Evolutionary conservation across 805 yeast genomes (phyloP).

Genomic region (Helenozyma rhizophorensis): DNA sequence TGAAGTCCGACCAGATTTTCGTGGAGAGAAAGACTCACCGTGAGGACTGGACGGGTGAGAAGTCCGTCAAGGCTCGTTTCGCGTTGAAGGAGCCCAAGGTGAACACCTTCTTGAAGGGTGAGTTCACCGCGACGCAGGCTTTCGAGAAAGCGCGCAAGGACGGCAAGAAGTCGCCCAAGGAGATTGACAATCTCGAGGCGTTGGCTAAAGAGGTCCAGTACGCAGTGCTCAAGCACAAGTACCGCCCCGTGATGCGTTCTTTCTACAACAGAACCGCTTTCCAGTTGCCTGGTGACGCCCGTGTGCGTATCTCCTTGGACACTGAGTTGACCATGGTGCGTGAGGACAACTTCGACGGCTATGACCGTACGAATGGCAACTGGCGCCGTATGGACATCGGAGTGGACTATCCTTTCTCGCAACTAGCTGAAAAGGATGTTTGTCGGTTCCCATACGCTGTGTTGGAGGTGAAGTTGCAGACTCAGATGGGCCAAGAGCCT

Average conservation of each 20-base stretch:
- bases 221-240: slow-evolving; percentile 73
- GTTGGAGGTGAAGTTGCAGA: slow-evolving; percentile 92
- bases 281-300: slow-evolving; percentile 98
- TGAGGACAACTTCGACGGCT: slow-evolving; percentile 94
- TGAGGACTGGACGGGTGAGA: slow-evolving; percentile 99
- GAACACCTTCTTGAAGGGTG: slow-evolving; percentile 78
- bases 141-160: slow-evolving; percentile 91
- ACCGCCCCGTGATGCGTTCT: slow-evolving; percentile 92
- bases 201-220: slow-evolving; percentile 93
- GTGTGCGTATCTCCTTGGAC: slow-evolving; percentile 96
- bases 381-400: slow-evolving; percentile 99
- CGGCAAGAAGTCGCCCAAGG: slow-evolving; percentile 81
- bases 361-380: slow-evolving; percentile 82
- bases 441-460: slow-evolving; percentile 97
- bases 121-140: slow-evolving; percentile 80
- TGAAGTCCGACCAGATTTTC: slow-evolving; percentile 86
- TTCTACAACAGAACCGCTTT: slow-evolving; percentile 98
- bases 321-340: slow-evolving; percentile 97
- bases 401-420: slow-evolving; percentile 90
- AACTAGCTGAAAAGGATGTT: slow-evolving; percentile 77
- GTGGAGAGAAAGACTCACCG: slow-evolving; percentile 97
- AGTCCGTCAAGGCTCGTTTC: slow-evolving; percentile 97
- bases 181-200: slow-evolving; percentile 87
- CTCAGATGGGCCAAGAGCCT: slow-evolving; percentile 98
- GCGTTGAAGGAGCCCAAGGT: slow-evolving; percentile 87